These are phyloP conservation scores for Panaeolus cyanescens DNA, from an alignment of 768 basidiomycete genomes.

Conservation along the genomic window DNA sequence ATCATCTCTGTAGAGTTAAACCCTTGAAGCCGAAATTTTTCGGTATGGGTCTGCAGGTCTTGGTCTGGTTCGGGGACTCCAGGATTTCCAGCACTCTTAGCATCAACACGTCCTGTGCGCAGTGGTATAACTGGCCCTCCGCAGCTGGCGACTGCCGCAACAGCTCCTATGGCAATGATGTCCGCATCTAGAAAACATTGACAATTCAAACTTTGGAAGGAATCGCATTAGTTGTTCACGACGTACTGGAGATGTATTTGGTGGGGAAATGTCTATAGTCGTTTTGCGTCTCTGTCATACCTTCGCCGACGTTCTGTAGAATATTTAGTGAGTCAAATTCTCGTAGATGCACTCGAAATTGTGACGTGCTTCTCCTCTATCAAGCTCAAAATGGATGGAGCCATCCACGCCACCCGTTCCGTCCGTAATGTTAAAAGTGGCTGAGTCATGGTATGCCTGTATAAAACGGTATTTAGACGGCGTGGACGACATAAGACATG, in stretches of 20 bases:
- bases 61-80: conserved; percentile 42
- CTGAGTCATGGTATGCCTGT: conserved; percentile 48
- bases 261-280: no score
- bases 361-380: conserved; percentile 36
- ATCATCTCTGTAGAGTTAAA: conserved; percentile 44
- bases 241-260: neutral
- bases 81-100: conserved; percentile 31
- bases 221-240: neutral
- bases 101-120: conserved; percentile 41
- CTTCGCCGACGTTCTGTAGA: neutral
- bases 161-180: conserved; percentile 38
- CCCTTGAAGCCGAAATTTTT: conserved; percentile 34
- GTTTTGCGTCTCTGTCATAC: no score
- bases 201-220: neutral
- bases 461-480: conserved; percentile 17
- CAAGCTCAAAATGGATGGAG: conserved; percentile 48
- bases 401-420: conserved; percentile 52
- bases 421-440: conserved; percentile 42
- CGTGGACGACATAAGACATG: neutral
- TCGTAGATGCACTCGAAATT: neutral
- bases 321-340: neutral
- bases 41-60: conserved; percentile 30
- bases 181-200: no score
- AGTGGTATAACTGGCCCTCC: conserved; percentile 40
- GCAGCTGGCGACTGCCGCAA: conserved; percentile 36